A percentile compares a stretch with the other conserved stretches of the same genome.
phyloP scores from a whole-genome alignment of 495 filamentous ascomycete species.

The Annulohypoxylon stygium region DNA sequence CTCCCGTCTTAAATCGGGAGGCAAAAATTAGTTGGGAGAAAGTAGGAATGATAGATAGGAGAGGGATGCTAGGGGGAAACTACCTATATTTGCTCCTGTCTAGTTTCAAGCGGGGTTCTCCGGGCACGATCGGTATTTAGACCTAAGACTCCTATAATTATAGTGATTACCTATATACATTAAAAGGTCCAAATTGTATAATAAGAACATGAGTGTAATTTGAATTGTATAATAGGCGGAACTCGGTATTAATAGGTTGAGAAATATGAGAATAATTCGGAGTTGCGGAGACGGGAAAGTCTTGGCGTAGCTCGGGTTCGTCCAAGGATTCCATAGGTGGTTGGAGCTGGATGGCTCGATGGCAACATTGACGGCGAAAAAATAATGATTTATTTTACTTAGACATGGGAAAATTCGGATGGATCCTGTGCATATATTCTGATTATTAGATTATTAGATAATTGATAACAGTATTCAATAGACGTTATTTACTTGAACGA shows the following conservation, averaged over 20 bases:
- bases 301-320: conserved; percentile 34
- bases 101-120: conserved; percentile 25
- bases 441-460: background rate
- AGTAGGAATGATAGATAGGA: background rate
- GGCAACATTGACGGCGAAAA: conserved; percentile 10
- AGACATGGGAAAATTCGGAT: conserved; percentile 13
- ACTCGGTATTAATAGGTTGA: conserved; percentile 27
- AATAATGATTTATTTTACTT: background rate
- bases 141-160: background rate
- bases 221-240: conserved; percentile 30
- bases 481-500: conserved; percentile 1
- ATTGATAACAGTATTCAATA: background rate
- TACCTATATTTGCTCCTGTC: conserved; percentile 28
- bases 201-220: conserved; percentile 3
- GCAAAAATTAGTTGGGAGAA: background rate
- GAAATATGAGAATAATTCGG: conserved; percentile 33
- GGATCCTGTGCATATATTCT: conserved; percentile 10
- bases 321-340: conserved; percentile 9
- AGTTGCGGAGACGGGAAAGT: conserved; percentile 37
- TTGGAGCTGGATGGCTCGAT: background rate
- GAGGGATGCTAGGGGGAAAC: conserved; percentile 21
- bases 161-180: background rate
- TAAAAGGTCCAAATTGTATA: background rate
- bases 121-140: conserved; percentile 3
- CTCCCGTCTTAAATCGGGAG: background rate